A percentile compares a stretch with the other conserved stretches of the same genome.
phyloP scores from a whole-genome alignment of 345 rosid genomes.

The Cardamine occulta region DNA sequence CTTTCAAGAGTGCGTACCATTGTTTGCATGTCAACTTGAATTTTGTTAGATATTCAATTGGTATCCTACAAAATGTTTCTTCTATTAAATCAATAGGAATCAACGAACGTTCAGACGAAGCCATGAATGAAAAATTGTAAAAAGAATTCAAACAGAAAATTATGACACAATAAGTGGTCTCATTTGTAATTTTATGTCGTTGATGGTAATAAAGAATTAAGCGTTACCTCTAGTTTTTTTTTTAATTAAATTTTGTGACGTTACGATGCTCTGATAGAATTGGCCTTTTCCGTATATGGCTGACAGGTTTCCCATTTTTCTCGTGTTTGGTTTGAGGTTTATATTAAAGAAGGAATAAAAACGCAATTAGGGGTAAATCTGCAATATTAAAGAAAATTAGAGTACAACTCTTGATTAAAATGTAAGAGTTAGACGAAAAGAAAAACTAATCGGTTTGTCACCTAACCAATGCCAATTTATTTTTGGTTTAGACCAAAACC shows the following conservation, averaged over 20 bases:
- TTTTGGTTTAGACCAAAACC: neutral
- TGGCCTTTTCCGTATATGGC: neutral
- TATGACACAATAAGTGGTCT: neutral
- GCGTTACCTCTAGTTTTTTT: conserved; percentile 21
- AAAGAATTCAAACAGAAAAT: neutral
- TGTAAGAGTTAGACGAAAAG: too few species aligned
- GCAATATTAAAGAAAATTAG: too few species aligned
- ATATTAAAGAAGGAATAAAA: neutral
- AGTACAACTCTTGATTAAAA: too few species aligned
- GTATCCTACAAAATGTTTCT: conserved; percentile 27
- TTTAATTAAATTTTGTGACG: neutral
- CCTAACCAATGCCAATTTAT: neutral
- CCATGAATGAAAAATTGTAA: conserved; percentile 10
- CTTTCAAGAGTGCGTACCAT: conserved; percentile 34
- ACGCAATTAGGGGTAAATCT: too few species aligned
- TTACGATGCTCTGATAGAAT: neutral
- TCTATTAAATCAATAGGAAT: conserved; percentile 39
- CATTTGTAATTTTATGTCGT: neutral
- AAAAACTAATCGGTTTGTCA: neutral
- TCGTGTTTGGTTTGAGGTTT: conserved; percentile 25
- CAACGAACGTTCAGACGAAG: conserved; percentile 29
- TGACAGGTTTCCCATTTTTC: neutral
- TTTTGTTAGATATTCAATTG: conserved; percentile 33
- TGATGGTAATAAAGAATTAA: conserved; percentile 13
- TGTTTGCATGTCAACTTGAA: conserved; percentile 34